A percentile compares a stretch with the other conserved stretches of the same genome.
phyloP scores from a whole-genome alignment of 495 filamentous ascomycete genomes.

The Penicillium arizonense region DNA sequence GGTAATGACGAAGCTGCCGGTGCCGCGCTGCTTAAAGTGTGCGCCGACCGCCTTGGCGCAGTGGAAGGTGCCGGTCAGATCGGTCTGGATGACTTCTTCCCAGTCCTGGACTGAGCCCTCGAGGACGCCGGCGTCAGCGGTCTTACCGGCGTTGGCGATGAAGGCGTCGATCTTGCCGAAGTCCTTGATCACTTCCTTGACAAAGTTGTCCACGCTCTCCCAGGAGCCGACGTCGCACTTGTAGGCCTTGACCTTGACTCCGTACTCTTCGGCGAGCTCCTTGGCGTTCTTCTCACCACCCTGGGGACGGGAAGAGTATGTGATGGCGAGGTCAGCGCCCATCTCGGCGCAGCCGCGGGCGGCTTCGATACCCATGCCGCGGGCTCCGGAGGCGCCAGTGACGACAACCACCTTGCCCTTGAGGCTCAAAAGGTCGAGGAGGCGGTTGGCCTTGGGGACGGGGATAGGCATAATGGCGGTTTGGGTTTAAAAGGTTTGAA shows the following conservation, averaged over 20 bases:
- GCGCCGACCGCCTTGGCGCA: slow-evolving; percentile 65
- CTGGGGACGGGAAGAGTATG: slow-evolving; percentile 59
- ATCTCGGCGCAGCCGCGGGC: slow-evolving; percentile 71
- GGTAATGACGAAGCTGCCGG: slow-evolving; percentile 62
- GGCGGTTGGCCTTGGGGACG: slow-evolving; percentile 54
- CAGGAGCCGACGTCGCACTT: slow-evolving; percentile 55
- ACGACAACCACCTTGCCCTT: slow-evolving; percentile 74
- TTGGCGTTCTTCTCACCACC: slow-evolving; percentile 65
- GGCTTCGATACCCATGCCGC: slow-evolving; percentile 72
- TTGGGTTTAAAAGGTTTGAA: background rate
- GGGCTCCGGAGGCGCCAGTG: slow-evolving; percentile 67
- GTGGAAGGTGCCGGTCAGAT: slow-evolving; percentile 64
- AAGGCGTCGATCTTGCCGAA: slow-evolving; percentile 67
- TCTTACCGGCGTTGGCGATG: slow-evolving; percentile 68
- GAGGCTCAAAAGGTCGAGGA: slow-evolving; percentile 66
- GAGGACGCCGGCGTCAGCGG: slow-evolving; percentile 59
- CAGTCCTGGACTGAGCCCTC: slow-evolving; percentile 64
- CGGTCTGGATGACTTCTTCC: slow-evolving; percentile 66
- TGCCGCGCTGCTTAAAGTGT: slow-evolving; percentile 61
- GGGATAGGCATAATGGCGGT: slow-evolving; percentile 48
- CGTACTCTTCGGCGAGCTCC: slow-evolving; percentile 56
- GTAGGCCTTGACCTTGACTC: slow-evolving; percentile 67
- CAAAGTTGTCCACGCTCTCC: slow-evolving; percentile 48
- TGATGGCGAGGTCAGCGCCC: slow-evolving; percentile 68
- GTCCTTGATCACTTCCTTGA: slow-evolving; percentile 54